Evolutionary conservation across 192 early-diverging fungal genomes (phyloP).

Genomic region (Coemansia javaensis): DNA sequence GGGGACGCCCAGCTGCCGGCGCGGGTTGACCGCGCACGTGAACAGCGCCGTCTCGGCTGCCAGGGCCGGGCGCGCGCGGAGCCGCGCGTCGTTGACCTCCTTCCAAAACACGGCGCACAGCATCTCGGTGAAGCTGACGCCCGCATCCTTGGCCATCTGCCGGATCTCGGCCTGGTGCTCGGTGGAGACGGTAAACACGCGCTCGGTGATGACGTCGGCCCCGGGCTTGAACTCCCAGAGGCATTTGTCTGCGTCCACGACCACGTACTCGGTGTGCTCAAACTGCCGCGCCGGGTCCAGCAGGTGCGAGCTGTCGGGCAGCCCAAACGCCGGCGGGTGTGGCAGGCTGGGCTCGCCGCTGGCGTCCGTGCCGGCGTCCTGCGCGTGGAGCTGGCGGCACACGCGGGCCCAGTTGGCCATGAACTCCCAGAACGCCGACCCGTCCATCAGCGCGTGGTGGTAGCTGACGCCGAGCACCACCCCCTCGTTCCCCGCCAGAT

Average conservation of each 20-base stretch:
- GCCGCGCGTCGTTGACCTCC: conserved; percentile 16
- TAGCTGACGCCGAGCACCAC: conserved; percentile 34
- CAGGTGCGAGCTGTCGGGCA: conserved; percentile 19
- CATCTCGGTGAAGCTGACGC: conserved; percentile 30
- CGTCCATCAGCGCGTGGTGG: conserved; percentile 48
- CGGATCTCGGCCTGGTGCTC: conserved; percentile 33
- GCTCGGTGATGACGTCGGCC: conserved; percentile 16
- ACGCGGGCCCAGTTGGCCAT: conserved; percentile 43
- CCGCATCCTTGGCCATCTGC: conserved; percentile 11
- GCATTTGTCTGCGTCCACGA: conserved; percentile 18
- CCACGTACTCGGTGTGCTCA: conserved; percentile 31
- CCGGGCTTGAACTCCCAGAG: conserved; percentile 17
- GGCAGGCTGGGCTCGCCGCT: conserved; percentile 6
- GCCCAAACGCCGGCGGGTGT: conserved; percentile 32
- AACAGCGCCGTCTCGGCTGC: conserved; percentile 15
- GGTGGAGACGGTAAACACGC: conserved; percentile 10
- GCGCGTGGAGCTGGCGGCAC: conserved; percentile 9
- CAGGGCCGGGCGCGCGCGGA: conserved; percentile 11
- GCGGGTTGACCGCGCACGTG: conserved; percentile 42
- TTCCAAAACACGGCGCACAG: conserved; percentile 43
- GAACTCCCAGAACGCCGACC: conserved; percentile 41
- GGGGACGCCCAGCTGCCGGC: conserved; percentile 15
- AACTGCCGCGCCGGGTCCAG: conserved; percentile 6
- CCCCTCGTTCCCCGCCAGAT: conserved; percentile 15
- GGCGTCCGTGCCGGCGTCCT: neutral